These are phyloP conservation scores for Alisma plantagoaquatica DNA, from an alignment of 106 monocot species.

Conservation along the genomic window DNA sequence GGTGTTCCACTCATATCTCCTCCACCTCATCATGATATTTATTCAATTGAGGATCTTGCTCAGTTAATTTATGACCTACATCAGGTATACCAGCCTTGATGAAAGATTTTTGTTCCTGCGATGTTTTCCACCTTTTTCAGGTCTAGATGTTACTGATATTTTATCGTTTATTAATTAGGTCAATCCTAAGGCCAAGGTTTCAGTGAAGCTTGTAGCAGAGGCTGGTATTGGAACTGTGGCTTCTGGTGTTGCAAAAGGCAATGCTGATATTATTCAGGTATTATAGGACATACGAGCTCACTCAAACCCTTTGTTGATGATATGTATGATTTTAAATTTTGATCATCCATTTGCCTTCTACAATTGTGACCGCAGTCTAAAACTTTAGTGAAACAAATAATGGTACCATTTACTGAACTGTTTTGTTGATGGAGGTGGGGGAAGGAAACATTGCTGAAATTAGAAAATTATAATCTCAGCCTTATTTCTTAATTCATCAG, in stretches of 20 bases:
- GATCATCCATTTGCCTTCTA: no score
- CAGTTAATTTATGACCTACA: conserved; percentile 97
- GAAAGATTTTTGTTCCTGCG: not conserved
- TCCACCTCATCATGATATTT: conserved; percentile 99
- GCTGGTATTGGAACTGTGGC: conserved; percentile 99
- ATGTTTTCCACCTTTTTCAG: not conserved
- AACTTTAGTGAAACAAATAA: no score
- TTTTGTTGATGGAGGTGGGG: no score
- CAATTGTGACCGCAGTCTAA: no score
- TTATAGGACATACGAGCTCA: no score
- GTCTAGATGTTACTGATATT: not conserved
- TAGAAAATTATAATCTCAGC: no score
- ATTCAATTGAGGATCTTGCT: conserved; percentile 99
- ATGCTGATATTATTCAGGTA: conserved; percentile 99
- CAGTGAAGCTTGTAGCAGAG: conserved; percentile 98
- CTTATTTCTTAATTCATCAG: no score
- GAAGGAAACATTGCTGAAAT: no score
- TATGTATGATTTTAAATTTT: no score
- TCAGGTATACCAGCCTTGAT: conserved; percentile 38
- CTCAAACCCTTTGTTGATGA: no score
- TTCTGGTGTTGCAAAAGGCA: conserved; percentile 96
- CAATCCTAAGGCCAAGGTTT: conserved; percentile 95
- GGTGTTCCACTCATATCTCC: conserved; percentile 99
- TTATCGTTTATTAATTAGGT: conserved; percentile 29
- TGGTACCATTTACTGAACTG: no score